phyloP scores from a whole-genome alignment of 2,329 filamentous ascomycete genomes.

The Exophiala sp. region DNA sequence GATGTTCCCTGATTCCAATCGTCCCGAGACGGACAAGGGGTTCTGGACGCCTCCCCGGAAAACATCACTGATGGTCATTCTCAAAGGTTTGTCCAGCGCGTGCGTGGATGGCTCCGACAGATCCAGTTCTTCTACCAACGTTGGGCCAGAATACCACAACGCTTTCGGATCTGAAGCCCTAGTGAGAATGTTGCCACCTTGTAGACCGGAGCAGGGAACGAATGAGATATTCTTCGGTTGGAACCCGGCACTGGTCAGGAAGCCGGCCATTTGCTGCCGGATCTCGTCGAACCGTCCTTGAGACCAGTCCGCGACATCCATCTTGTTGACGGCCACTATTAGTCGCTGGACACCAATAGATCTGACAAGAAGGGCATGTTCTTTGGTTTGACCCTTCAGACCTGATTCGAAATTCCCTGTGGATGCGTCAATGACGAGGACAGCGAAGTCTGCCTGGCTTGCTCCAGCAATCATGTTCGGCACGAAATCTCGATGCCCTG shows the following conservation, averaged over 20 bases:
- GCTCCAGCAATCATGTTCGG: constrained; percentile 99
- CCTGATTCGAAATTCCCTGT: constrained; percentile 92
- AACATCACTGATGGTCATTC: constrained; percentile 83
- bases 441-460: constrained; percentile 91
- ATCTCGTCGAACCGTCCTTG: constrained; percentile 82
- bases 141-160: constrained; percentile 77
- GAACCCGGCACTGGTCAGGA: constrained; percentile 79
- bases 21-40: constrained; percentile 78
- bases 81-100: constrained; percentile 72
- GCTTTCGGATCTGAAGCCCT: constrained; percentile 45
- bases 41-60: constrained; percentile 77
- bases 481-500: constrained; percentile 92
- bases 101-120: constrained; percentile 66
- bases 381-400: constrained; percentile 86
- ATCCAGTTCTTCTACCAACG: constrained; percentile 80
- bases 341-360: constrained; percentile 87
- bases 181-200: constrained; percentile 75
- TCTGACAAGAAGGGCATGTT: constrained; percentile 83
- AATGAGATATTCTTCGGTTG: constrained; percentile 76
- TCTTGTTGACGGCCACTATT: constrained; percentile 91
- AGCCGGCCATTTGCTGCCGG: constrained; percentile 73
- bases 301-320: constrained; percentile 83
- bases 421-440: constrained; percentile 88
- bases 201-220: constrained; percentile 83
- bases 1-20: constrained; percentile 76